A percentile compares a stretch with the other conserved stretches of the same genome.
Conservation (phyloP, 495 filamentous ascomycete species). For the Penicillium simplicissimum region DNA sequence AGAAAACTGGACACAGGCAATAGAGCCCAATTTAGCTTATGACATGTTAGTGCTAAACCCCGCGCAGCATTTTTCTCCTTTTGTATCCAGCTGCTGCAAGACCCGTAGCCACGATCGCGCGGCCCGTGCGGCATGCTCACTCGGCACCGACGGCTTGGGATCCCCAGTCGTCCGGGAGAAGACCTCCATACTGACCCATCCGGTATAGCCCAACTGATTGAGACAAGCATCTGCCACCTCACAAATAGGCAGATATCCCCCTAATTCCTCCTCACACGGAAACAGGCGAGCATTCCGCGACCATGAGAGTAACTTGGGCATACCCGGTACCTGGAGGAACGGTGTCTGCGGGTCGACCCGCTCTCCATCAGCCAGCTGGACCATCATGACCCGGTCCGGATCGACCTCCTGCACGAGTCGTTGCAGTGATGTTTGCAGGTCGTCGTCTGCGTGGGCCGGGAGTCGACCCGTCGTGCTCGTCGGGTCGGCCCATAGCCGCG, state of each 20-base stretch:
- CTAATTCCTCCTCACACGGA: slow-evolving; percentile 62
- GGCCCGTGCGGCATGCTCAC: slow-evolving; percentile 63
- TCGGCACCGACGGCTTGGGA: slow-evolving; percentile 51
- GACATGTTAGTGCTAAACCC: background rate
- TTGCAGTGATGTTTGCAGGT: slow-evolving; percentile 53
- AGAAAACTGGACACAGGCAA: too few species aligned
- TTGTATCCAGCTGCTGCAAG: slow-evolving; percentile 13
- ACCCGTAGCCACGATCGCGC: slow-evolving; percentile 55
- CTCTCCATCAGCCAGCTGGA: slow-evolving; percentile 74
- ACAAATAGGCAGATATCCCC: slow-evolving; percentile 62
- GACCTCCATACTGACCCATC: slow-evolving; percentile 73
- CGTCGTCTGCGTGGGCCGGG: slow-evolving; percentile 49
- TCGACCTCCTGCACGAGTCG: slow-evolving; percentile 57
- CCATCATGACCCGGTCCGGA: slow-evolving; percentile 63
- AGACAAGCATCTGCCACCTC: slow-evolving; percentile 56
- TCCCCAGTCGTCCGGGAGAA: slow-evolving; percentile 64
- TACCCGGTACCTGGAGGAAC: slow-evolving; percentile 18
- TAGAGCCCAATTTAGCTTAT: too few species aligned
- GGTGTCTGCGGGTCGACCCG: slow-evolving; percentile 38
- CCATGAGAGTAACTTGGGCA: slow-evolving; percentile 52
- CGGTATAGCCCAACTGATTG: slow-evolving; percentile 61
- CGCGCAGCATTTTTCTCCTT: background rate
- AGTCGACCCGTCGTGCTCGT: slow-evolving; percentile 48
- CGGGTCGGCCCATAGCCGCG: slow-evolving; percentile 66
- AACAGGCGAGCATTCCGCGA: slow-evolving; percentile 70